These are phyloP conservation scores for Daedaleopsis nitida DNA, from an alignment of 768 basidiomycete species.

Conservation along the genomic window DNA sequence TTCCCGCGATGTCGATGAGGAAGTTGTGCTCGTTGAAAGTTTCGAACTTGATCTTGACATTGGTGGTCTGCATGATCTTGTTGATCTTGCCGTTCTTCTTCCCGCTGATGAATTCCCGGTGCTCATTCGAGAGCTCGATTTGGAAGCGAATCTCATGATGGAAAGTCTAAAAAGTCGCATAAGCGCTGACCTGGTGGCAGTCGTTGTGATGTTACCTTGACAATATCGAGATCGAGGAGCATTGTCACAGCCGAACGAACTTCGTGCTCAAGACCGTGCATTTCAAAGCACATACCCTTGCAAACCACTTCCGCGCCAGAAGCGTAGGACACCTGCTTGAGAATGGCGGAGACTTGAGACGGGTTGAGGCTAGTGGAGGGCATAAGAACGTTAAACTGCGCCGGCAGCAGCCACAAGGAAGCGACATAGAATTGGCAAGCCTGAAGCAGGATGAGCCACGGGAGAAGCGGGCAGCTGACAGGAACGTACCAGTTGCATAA, in stretches of 20 bases:
- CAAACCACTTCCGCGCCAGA: constrained; percentile 95
- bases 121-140: constrained; percentile 96
- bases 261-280: constrained; percentile 92
- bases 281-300: constrained; percentile 96
- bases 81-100: constrained; percentile 99
- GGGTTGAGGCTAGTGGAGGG: constrained; percentile 82
- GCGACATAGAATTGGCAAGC: constrained; percentile 95
- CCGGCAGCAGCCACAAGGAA: constrained; percentile 95
- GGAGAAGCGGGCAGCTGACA: neutral
- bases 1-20: constrained; percentile 88
- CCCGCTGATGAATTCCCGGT: constrained; percentile 97
- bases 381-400: constrained; percentile 90
- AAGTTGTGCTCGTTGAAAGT: constrained; percentile 97
- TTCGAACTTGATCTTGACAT: constrained; percentile 98
- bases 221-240: constrained; percentile 88
- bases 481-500: constrained; percentile 86
- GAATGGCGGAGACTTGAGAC: constrained; percentile 77
- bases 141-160: constrained; percentile 98
- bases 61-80: constrained; percentile 98
- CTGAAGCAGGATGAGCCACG: constrained; percentile 41
- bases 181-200: neutral
- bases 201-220: constrained; percentile 61
- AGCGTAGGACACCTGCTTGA: constrained; percentile 83
- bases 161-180: constrained; percentile 58
- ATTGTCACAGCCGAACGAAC: constrained; percentile 83